phyloP scores from a whole-genome alignment of 352 stramenopile species.

The Thraustochytrium aureum region DNA sequence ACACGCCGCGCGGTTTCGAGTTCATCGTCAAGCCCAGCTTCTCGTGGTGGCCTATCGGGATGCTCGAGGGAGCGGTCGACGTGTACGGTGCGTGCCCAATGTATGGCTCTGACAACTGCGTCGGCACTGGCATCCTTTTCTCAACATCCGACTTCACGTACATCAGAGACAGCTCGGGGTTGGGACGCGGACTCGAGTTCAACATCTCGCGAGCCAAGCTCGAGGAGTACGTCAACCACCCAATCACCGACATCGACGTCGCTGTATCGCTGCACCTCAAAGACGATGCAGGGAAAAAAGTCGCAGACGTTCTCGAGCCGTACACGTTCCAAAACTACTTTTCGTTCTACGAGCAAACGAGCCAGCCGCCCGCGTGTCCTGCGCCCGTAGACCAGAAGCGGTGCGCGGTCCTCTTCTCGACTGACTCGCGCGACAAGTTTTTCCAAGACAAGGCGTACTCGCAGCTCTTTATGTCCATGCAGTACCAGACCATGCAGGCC shows the following conservation, averaged over 20 bases:
- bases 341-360: constrained; percentile 3
- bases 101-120: neutral
- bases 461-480: constrained; percentile 28
- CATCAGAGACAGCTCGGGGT: neutral
- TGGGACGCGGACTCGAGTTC: neutral
- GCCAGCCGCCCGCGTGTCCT: neutral
- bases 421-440: constrained; percentile 6
- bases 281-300: neutral
- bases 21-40: neutral
- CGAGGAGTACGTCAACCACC: neutral
- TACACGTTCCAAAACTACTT: constrained; percentile 19
- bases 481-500: constrained; percentile 41
- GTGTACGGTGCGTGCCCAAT: neutral
- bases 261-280: neutral
- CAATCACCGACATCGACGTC: constrained; percentile 1
- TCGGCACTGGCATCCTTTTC: neutral
- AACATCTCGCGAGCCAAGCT: neutral
- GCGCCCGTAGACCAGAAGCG: neutral
- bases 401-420: constrained; percentile 27
- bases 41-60: neutral
- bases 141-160: neutral
- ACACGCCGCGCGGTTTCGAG: neutral
- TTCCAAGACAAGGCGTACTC: constrained; percentile 54
- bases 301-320: neutral
- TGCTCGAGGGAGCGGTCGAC: neutral